phyloP scores from a whole-genome alignment of 176 grass and related monocot species.

The Juncus effusus region DNA sequence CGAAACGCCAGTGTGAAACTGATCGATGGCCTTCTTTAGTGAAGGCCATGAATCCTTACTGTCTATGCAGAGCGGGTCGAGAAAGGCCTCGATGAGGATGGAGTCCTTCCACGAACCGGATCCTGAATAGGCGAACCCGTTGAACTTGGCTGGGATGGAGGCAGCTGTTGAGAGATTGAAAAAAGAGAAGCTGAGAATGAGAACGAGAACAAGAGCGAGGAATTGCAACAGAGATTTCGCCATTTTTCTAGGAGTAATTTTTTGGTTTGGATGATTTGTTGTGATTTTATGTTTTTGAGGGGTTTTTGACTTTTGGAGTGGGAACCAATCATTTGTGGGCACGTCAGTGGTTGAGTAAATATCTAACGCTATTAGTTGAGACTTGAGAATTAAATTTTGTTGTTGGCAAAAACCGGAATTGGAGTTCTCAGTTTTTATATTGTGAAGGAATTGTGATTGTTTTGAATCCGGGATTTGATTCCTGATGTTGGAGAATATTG shows the following conservation, averaged over 20 bases:
- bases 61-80: conserved; percentile 88
- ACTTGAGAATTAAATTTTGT: neutral
- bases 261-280: no score
- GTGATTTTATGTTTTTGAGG: no score
- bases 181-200: conserved; percentile 35
- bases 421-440: neutral
- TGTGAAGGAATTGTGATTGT: neutral
- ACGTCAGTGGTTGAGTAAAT: neutral
- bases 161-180: conserved; percentile 43
- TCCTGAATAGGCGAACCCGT: conserved; percentile 63
- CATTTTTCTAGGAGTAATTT: conserved; percentile 20
- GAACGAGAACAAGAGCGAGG: conserved; percentile 21
- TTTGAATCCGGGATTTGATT: neutral
- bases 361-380: no score
- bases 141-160: conserved; percentile 52
- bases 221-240: conserved; percentile 25
- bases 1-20: conserved; percentile 46
- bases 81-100: conserved; percentile 82
- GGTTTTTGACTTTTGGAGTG: no score
- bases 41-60: conserved; percentile 67
- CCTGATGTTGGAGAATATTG: no score
- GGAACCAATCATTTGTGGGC: neutral
- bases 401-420: neutral
- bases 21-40: conserved; percentile 56
- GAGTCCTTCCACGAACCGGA: conserved; percentile 46